phyloP scores from a whole-genome alignment of 495 filamentous ascomycete genomes.

The Penicillium waksmanii region DNA sequence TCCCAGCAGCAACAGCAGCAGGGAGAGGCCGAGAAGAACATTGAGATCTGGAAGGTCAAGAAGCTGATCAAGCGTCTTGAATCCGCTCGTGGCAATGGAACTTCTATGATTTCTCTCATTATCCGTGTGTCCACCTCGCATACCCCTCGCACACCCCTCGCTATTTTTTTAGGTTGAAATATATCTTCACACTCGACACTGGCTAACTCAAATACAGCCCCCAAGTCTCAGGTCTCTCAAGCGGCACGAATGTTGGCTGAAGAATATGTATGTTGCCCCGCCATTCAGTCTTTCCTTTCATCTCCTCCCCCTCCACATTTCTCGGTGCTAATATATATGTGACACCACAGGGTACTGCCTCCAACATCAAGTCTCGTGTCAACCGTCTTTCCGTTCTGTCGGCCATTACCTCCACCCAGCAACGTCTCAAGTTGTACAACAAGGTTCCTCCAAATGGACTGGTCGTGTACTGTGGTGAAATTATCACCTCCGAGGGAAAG shows the following conservation, averaged over 20 bases:
- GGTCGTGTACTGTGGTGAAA: conserved; percentile 99
- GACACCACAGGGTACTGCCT: conserved; percentile 78
- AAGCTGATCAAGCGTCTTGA: conserved; percentile 97
- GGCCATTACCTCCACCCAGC: conserved; percentile 98
- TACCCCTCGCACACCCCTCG: background rate
- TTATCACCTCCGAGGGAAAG: conserved; percentile 97
- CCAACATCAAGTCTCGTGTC: conserved; percentile 99
- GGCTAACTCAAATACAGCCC: conserved; percentile 55
- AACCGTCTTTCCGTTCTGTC: conserved; percentile 97
- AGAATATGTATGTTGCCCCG: conserved; percentile 80
- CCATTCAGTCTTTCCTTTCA: conserved; percentile 15
- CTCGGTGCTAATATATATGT: background rate
- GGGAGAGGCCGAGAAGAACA: conserved; percentile 97
- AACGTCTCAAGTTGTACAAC: conserved; percentile 97
- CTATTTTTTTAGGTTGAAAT: background rate
- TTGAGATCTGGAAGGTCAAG: conserved; percentile 88
- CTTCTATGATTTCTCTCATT: conserved; percentile 98
- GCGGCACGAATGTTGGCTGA: conserved; percentile 99
- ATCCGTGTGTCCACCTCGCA: conserved; percentile 68
- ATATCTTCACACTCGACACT: background rate
- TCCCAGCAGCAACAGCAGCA: conserved; percentile 74
- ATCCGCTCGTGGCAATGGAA: conserved; percentile 91
- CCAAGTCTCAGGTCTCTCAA: conserved; percentile 96
- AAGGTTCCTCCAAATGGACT: conserved; percentile 97
- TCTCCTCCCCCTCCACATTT: background rate